These are phyloP conservation scores for Suillus plorans DNA, from an alignment of 768 basidiomycete genomes.

Conservation along the genomic window DNA sequence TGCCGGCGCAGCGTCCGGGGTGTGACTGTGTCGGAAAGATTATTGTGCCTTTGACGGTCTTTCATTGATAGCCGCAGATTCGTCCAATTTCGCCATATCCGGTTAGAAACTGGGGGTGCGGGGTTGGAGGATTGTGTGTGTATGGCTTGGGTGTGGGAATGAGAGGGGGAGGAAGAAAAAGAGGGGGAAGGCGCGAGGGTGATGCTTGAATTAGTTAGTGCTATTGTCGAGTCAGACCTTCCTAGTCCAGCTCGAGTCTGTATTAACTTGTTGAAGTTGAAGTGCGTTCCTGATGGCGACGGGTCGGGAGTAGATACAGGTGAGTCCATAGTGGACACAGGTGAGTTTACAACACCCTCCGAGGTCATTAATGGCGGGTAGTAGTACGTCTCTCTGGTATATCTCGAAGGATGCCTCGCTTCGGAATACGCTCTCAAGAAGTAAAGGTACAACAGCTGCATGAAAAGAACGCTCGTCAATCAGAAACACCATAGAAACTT, in stretches of 20 bases:
- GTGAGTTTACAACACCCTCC: constrained; percentile 21
- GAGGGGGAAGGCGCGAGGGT: constrained; percentile 23
- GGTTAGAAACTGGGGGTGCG: constrained; percentile 12
- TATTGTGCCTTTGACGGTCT: constrained; percentile 16
- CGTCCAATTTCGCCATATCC: constrained; percentile 11
- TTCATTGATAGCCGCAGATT: constrained; percentile 4
- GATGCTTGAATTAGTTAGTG: constrained; percentile 24
- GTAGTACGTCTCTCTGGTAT: constrained; percentile 12
- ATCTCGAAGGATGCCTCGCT: constrained; percentile 19
- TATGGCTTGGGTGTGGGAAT: constrained; percentile 12
- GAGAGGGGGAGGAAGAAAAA: constrained; percentile 24
- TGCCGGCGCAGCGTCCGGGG: constrained; percentile 25
- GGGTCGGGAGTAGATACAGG: constrained; percentile 13
- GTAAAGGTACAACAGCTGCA: constrained; percentile 24
- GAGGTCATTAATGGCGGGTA: constrained; percentile 20
- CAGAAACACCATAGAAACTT: neutral
- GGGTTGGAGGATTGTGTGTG: constrained; percentile 11
- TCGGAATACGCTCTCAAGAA: constrained; percentile 16
- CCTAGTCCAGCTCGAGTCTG: neutral
- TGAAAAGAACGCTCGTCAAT: neutral
- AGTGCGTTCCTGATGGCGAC: constrained; percentile 3
- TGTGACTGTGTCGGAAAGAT: constrained; percentile 9
- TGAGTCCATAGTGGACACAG: constrained; percentile 13
- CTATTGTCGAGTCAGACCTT: constrained; percentile 23
- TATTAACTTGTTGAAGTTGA: neutral